phyloP scores from a whole-genome alignment of 192 early-diverging fungal species.

The Rhizoclosmatium globosum region DNA sequence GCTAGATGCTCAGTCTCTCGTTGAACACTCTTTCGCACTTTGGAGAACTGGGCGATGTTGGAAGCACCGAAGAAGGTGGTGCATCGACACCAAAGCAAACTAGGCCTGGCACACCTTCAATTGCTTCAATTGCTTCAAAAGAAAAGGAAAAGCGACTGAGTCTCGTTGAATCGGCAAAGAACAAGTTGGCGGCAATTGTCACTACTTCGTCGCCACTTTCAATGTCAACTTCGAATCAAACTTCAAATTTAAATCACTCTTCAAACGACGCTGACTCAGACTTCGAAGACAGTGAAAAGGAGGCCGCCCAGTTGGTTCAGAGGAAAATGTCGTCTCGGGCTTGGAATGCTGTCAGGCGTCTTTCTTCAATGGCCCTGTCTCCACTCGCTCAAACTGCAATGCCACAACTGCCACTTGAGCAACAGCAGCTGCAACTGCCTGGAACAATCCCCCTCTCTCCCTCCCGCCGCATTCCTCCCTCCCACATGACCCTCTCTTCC shows the following conservation, averaged over 20 bases:
- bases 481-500: constrained; percentile 9
- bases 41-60: neutral
- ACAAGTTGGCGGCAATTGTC: too few relatives aligned
- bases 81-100: neutral
- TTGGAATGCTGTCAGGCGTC: constrained; percentile 25
- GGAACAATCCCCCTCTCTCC: neutral
- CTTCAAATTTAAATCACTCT: too few relatives aligned
- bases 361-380: constrained; percentile 29
- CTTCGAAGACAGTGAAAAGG: too few relatives aligned
- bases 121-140: too few relatives aligned
- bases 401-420: neutral
- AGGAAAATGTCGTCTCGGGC: neutral
- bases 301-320: too few relatives aligned
- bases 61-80: neutral
- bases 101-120: neutral
- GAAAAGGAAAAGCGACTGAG: neutral
- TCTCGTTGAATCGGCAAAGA: neutral
- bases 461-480: neutral
- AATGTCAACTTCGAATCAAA: too few relatives aligned
- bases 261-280: too few relatives aligned
- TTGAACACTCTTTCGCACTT: constrained; percentile 21
- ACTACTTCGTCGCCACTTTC: too few relatives aligned
- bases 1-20: constrained; percentile 6
- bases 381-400: neutral
- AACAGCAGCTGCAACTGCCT: neutral